Base-by-base conservation (phyloP, 2,329 filamentous ascomycete species). In the Sclerotinia sclerotiorum region DNA sequence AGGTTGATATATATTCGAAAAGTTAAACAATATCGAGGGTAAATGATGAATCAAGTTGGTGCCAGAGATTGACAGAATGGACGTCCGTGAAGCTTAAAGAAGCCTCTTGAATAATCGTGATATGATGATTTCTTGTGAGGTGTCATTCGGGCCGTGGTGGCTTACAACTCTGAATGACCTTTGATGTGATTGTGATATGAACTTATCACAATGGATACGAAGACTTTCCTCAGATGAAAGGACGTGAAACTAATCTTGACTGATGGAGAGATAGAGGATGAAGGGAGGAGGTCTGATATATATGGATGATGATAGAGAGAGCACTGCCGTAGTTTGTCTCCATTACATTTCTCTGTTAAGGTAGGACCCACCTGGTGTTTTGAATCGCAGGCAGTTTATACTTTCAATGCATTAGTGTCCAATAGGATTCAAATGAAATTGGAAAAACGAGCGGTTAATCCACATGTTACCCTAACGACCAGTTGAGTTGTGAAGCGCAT, bases 71-170 rank as follows among this genome's bases (percentile, higher is more conserved):
- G 56, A 63, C 56, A 46, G 11, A 48, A 67, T 42, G 56, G 58
- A 63, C 56, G 56, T 35, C 48, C 48, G 56, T 67, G 65, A 67
- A 67, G 56, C 56, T 67, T 61, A 27, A 27, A 61, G 35, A 67
- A 67, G 65, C 57, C 56, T 46, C 65, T 55, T 67, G 65, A 54
- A 52, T 62, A 67, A 67, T 63, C 65, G 65, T 67, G 57, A 21
- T 54, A 55, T 63, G 29, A 48, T 54, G 27, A 46, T 67, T 52
- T 63, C 46, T 62, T 61, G 65, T 67, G 27, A 63, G 51, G 57
- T 62, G 57, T 67, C 65, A 67, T 67, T 67, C 65, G 55, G 35
- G n/a, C 27, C 48, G 65, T 62, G 49, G 39, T 49, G 35, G 42
- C 46, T 29, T n/a, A 49, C 29, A 63, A 64, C 44, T 66, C 44